A percentile compares a stretch with the other conserved stretches of the same genome.
Conservation (phyloP, 805 yeast species). For the Brettanomyces sp. region DNA sequence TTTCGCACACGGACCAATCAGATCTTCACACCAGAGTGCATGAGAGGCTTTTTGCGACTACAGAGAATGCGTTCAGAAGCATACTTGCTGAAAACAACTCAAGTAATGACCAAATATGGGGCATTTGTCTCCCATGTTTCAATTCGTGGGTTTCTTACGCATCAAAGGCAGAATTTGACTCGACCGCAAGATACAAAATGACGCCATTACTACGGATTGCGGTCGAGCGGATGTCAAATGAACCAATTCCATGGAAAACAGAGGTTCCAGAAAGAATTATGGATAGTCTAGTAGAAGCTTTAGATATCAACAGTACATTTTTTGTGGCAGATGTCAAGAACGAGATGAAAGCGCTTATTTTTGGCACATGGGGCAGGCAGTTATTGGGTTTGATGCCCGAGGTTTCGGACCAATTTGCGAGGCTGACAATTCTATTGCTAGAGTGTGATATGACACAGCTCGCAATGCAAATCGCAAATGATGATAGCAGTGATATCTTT, state of each 20-base stretch:
- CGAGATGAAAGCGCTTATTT: slow-evolving; percentile 26
- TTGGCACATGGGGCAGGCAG: slow-evolving; percentile 35
- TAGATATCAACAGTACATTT: slow-evolving; percentile 37
- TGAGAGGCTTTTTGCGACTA: slow-evolving; percentile 23
- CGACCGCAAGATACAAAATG: slow-evolving; percentile 20
- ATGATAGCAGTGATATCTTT: slow-evolving; percentile 31
- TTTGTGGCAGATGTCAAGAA: slow-evolving; percentile 24
- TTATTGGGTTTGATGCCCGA: slow-evolving; percentile 32
- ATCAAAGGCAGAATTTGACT: slow-evolving; percentile 27
- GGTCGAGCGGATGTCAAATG: slow-evolving; percentile 11
- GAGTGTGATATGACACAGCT: slow-evolving; percentile 38
- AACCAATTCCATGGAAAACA: slow-evolving; percentile 2
- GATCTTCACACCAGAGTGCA: slow-evolving; percentile 32
- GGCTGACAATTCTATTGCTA: slow-evolving; percentile 35
- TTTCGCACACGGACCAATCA: slow-evolving; percentile 15
- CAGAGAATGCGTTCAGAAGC: slow-evolving; percentile 18
- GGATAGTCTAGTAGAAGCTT: slow-evolving; percentile 31
- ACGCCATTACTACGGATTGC: slow-evolving; percentile 8
- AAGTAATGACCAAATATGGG: slow-evolving; percentile 3
- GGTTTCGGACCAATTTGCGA: slow-evolving; percentile 32
- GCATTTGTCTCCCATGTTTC: slow-evolving; percentile 23
- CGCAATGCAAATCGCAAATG: slow-evolving; percentile 29
- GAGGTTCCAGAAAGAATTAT: slow-evolving; percentile 19
- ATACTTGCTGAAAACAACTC: background rate
- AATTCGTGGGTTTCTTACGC: slow-evolving; percentile 30